Base-by-base conservation (phyloP, 768 basidiomycete genomes). In the Calocybe gangraenosa region DNA sequence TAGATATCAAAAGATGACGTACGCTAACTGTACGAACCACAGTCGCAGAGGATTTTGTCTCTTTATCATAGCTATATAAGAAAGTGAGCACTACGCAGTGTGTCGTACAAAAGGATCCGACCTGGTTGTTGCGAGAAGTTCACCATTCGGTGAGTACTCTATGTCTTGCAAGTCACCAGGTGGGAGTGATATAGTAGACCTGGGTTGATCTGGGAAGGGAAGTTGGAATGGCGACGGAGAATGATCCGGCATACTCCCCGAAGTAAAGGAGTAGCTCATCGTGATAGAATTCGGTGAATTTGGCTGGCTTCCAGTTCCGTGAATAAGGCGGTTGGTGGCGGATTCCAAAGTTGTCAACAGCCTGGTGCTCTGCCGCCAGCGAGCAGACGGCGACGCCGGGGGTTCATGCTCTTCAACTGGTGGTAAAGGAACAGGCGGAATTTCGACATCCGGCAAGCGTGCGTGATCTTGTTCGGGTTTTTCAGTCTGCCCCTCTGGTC, bases 71-170 rank as follows among this genome's bases (percentile, higher is more conserved):
- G 31, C 54, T 55, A n/a, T 18, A 21, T 1, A n/a, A 37, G 3
- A n/a, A 7, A 19, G 33, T 49, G 47, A 18, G 15, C 3, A 10
- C 2, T 30, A n/a, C 2, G 11, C 23, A 15, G n/a, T 22, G 28
- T n/a, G 2, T 11, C 15, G 14, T 10, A n/a, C 10, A 10, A 19
- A 2, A 41, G 3, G 14, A 13, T 14, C 18, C 38, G 30, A 52
- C 50, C 46, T 42, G 13, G 48, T 47, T n/a, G 36, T 40, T 10
- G 52, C 52, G 17, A 56, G 17, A 20, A 34, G 33, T n/a, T 34
- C 3, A 14, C 55, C 50, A 28, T 41, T 23, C 3, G 48, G 48
- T 1, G 50, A 56, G 31, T 51, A 56, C 30, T 53, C 55, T 2
- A 56, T 10, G 32, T 54, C 55, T 35, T 53, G 44, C 7, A 51